These are phyloP conservation scores for Leucaena leucocephala DNA, from an alignment of 306 rosid species.

Conservation along the genomic window DNA sequence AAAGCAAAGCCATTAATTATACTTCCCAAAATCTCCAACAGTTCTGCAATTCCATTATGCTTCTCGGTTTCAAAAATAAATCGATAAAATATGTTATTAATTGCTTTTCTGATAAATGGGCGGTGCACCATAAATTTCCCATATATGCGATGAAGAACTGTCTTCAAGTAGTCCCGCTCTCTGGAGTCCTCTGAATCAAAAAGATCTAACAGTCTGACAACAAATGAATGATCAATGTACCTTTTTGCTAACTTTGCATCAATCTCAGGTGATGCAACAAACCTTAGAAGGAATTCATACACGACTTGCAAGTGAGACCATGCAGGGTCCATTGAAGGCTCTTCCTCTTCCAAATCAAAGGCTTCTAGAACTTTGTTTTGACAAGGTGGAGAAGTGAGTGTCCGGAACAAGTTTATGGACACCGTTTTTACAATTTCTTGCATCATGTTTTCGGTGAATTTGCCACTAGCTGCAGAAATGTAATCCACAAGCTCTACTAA, in stretches of 20 bases:
- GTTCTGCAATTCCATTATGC: constrained; percentile 94
- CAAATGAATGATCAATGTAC: constrained; percentile 90
- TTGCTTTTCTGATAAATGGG: constrained; percentile 93
- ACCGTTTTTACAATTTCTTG: constrained; percentile 84
- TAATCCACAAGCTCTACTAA: constrained; percentile 91
- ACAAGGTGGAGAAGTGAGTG: constrained; percentile 74
- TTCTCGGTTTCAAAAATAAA: constrained; percentile 96
- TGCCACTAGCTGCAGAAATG: constrained; percentile 76
- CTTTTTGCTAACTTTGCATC: constrained; percentile 98
- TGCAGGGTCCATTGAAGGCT: constrained; percentile 97
- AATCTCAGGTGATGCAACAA: constrained; percentile 90
- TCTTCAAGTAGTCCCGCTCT: constrained; percentile 93
- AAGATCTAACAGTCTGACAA: constrained; percentile 84
- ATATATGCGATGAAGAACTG: constrained; percentile 92
- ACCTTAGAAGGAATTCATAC: constrained; percentile 84
- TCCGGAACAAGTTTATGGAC: constrained; percentile 77
- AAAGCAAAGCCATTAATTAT: constrained; percentile 96
- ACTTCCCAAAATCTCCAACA: constrained; percentile 94
- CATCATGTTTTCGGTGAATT: constrained; percentile 77
- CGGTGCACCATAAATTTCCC: constrained; percentile 99
- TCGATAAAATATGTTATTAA: constrained; percentile 85
- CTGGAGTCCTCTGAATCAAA: constrained; percentile 98
- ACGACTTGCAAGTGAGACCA: constrained; percentile 93
- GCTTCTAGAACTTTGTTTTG: constrained; percentile 82
- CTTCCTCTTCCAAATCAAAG: constrained; percentile 90